These are phyloP conservation scores for Ramalina intermedia DNA, from an alignment of 495 filamentous ascomycete species.

Conservation along the genomic window DNA sequence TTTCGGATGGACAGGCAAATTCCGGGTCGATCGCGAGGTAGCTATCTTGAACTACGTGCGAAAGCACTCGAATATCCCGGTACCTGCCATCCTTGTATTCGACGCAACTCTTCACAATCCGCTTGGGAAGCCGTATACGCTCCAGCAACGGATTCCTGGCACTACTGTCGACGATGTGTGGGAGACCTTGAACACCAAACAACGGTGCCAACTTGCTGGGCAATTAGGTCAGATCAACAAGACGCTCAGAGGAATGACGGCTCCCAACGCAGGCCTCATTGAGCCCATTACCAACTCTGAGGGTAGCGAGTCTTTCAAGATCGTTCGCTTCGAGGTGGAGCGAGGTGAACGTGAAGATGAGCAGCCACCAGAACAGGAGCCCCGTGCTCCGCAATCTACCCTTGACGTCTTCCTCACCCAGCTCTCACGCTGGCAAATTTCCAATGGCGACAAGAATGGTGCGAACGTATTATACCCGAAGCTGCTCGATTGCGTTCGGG, in stretches of 20 bases:
- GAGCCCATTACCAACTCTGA: neutral
- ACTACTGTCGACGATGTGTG: slow-evolving; percentile 4
- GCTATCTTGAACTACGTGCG: slow-evolving; percentile 5
- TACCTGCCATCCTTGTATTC: neutral
- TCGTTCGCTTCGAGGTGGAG: slow-evolving; percentile 9
- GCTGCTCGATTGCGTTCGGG: neutral
- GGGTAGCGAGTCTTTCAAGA: neutral
- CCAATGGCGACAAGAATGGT: neutral
- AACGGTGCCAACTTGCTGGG: neutral
- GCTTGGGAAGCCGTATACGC: slow-evolving; percentile 7
- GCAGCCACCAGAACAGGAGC: too few relatives aligned
- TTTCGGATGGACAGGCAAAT: neutral
- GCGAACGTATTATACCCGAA: neutral
- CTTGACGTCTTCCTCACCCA: neutral
- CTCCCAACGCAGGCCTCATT: slow-evolving; percentile 1
- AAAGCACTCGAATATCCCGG: slow-evolving; percentile 1
- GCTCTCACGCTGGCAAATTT: neutral
- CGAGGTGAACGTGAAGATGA: too few relatives aligned
- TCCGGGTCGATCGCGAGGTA: slow-evolving; percentile 4
- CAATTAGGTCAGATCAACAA: neutral
- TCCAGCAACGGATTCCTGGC: slow-evolving; percentile 9
- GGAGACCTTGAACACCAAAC: slow-evolving; percentile 3
- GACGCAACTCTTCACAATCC: slow-evolving; percentile 5
- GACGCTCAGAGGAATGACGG: slow-evolving; percentile 1
- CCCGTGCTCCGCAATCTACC: too few relatives aligned